A percentile compares a stretch with the other conserved stretches of the same genome.
phyloP scores from a whole-genome alignment of 2,329 filamentous ascomycete species.

The Sclerotinia borealis region DNA sequence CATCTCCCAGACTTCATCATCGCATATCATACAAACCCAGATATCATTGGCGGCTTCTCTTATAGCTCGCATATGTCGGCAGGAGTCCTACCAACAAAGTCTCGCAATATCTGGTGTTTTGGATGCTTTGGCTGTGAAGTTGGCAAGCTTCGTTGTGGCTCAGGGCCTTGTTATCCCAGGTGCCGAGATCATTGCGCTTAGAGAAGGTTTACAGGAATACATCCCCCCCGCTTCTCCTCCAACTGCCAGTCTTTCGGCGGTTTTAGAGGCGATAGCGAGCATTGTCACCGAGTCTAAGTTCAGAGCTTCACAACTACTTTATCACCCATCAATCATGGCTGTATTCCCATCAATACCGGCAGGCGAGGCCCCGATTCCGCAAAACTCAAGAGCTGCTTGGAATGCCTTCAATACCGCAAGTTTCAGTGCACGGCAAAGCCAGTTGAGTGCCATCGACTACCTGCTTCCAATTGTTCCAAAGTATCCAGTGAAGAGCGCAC shows the following conservation, averaged over 20 bases:
- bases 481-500: conserved; percentile 35
- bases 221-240: conserved; percentile 58
- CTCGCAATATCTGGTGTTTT: conserved; percentile 69
- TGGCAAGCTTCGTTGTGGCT: conserved; percentile 65
- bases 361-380: conserved; percentile 45
- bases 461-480: conserved; percentile 53
- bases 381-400: conserved; percentile 45
- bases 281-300: conserved; percentile 76
- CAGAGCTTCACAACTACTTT: conserved; percentile 65
- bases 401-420: conserved; percentile 48
- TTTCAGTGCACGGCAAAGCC: conserved; percentile 31
- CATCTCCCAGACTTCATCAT: conserved; percentile 51
- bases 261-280: conserved; percentile 70
- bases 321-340: conserved; percentile 61
- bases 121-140: conserved; percentile 67
- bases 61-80: conserved; percentile 55
- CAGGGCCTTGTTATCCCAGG: conserved; percentile 64
- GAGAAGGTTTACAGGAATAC: conserved; percentile 48
- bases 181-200: conserved; percentile 48
- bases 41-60: conserved; percentile 53
- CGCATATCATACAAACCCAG: conserved; percentile 52
- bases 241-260: conserved; percentile 54
- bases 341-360: conserved; percentile 53
- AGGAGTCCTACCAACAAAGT: conserved; percentile 63
- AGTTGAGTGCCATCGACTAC: conserved; percentile 55